phyloP scores from a whole-genome alignment of 2,329 filamentous ascomycete species.

The Aspergillus sp. region DNA sequence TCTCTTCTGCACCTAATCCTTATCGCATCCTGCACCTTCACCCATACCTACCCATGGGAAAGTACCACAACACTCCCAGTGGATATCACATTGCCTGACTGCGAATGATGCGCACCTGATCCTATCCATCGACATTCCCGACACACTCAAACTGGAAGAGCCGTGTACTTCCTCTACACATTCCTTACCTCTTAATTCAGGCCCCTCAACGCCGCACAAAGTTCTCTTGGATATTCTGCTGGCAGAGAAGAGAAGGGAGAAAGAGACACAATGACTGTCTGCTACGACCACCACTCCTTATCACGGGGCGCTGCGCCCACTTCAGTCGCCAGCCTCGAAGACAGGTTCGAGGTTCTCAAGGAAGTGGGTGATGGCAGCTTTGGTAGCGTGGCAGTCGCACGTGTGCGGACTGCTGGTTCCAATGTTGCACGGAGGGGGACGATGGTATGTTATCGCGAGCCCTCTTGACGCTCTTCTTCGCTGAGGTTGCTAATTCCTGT shows the following conservation, averaged over 20 bases:
- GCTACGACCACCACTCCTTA: conserved; percentile 71
- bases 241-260: conserved; percentile 40
- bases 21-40: conserved; percentile 26
- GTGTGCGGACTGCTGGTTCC: conserved; percentile 86
- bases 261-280: conserved; percentile 68
- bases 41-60: conserved; percentile 29
- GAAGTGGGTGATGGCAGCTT: conserved; percentile 99
- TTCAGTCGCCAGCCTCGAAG: conserved; percentile 68
- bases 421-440: conserved; percentile 87
- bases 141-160: conserved; percentile 15
- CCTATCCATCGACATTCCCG: conserved; percentile 25
- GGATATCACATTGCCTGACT: conserved; percentile 21
- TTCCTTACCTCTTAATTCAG: conserved; percentile 14
- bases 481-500: conserved; percentile 18
- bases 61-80: conserved; percentile 16
- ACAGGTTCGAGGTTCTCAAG: conserved; percentile 95
- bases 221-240: conserved; percentile 41
- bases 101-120: conserved; percentile 34
- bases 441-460: conserved; percentile 64
- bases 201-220: conserved; percentile 17
- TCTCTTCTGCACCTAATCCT: conserved; percentile 11
- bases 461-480: not conserved
- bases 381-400: conserved; percentile 88
- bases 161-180: conserved; percentile 13
- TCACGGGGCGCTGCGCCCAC: conserved; percentile 58